Evolutionary conservation across 176 grass and related monocot genomes (phyloP), one percentile per base, ranked within the genome.

Genomic region (Zizania latifolia): DNA sequence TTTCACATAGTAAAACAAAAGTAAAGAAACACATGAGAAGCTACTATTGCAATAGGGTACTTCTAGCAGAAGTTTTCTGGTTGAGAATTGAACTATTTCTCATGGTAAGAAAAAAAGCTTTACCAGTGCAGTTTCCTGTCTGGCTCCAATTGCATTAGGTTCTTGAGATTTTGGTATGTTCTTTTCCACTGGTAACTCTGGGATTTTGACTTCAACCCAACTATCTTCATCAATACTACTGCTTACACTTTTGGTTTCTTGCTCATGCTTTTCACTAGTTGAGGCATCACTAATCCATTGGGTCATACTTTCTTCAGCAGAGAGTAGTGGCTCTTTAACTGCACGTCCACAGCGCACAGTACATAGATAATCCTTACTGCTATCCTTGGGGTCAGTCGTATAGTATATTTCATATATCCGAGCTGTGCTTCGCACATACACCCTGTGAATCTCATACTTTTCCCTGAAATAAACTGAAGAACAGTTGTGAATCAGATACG

Each of bases 391-490:
- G 45, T 86, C 70, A 70, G 83, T 85, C 62, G 86, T 76, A 81
- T 84, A 92, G 74, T 99, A 99, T 77, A 99, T 81, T 77, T 99
- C 96, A 84, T 84, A 99, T 79, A 84, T 82, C 72, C 84, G 76
- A 82, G 87, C 96, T 74, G 84, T 90, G 40, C 91, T 94, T 79
- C 69, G 58, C 16, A 89, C 82, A 62, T 99, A 99, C 15, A 99
- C 82, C 58, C 79, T 90, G 38, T 88, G 89, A 73, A 99, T 88
- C 80, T 99, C 80, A 7, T 88, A 65, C 60, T 86, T 92, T 61
- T 74, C 84, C 45, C 34, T 86, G 53, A 94, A 94, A 74, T 39
- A 71, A 74, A 94, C 96, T 99, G 80, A 59, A 39, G 16, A 73
- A 89, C 43, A 88, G 8, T 16, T 60, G 39, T 69, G 10, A 28